Percentiles rank a stretch among this genome's conserved stretches.
These are phyloP conservation scores for Mortierella sp. DNA, from an alignment of 371 early-diverging fungal genomes.

Conservation along the genomic window DNA sequence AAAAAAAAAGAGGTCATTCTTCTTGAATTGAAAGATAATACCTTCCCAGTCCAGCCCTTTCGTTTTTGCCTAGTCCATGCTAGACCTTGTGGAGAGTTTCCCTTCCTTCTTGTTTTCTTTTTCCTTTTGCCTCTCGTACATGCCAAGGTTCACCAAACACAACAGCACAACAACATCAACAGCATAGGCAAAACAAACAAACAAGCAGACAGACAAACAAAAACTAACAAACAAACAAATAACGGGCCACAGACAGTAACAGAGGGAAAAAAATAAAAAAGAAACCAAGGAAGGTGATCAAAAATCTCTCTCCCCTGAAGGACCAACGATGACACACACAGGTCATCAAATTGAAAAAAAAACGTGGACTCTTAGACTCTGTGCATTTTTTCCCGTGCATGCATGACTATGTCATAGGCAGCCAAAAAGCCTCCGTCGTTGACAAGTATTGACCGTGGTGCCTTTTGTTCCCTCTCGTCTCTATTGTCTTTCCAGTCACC, in stretches of 20 bases:
- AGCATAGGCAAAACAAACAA: not conserved
- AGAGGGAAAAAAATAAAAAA: not conserved
- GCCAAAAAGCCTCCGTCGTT: not conserved
- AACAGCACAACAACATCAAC: not conserved
- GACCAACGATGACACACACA: not conserved
- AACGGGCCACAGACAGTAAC: not conserved
- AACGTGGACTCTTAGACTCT: constrained; percentile 11
- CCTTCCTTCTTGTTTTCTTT: not conserved
- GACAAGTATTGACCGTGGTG: not conserved
- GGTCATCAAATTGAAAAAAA: constrained; percentile 11
- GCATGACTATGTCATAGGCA: constrained; percentile 7
- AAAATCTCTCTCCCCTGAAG: not conserved
- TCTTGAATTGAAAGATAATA: not conserved
- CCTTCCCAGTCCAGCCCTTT: not conserved
- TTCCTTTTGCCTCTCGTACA: not conserved
- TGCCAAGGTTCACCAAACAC: not conserved
- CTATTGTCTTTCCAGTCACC: not conserved
- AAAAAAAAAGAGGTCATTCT: not conserved
- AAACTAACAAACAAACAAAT: not conserved
- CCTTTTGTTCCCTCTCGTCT: not conserved
- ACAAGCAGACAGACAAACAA: not conserved
- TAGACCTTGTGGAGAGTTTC: not conserved
- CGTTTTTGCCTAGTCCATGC: not conserved
- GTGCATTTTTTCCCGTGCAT: constrained; percentile 9
- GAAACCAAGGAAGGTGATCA: not conserved